Percentiles rank a stretch among this genome's conserved stretches.
Evolutionary conservation across 2,329 filamentous ascomycete genomes (phyloP).

Genomic region (Cylindrodendrum hubeiense): DNA sequence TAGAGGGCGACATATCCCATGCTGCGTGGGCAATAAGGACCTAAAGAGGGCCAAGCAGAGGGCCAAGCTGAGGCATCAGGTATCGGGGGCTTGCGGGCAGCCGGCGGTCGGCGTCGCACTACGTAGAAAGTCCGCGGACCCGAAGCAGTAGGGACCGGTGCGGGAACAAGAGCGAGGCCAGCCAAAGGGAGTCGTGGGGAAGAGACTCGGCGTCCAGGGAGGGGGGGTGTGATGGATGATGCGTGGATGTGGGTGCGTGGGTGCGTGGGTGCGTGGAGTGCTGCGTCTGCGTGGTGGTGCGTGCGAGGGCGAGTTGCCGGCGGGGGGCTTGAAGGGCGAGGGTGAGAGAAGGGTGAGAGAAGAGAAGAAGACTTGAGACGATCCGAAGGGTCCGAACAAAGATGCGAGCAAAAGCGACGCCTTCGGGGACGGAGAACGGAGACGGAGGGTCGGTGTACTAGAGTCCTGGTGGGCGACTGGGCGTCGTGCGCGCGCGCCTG

Average conservation of each 20-base stretch:
- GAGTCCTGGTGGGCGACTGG: too few relatives aligned
- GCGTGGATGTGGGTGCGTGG: not conserved
- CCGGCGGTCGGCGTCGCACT: slow-evolving; percentile 44
- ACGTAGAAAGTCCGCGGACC: slow-evolving; percentile 36
- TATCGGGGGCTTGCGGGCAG: slow-evolving; percentile 30
- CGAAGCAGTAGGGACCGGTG: slow-evolving; percentile 28
- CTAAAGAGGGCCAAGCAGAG: slow-evolving; percentile 37
- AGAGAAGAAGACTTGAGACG: not conserved
- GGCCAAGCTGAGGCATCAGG: slow-evolving; percentile 18
- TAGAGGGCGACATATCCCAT: slow-evolving; percentile 53
- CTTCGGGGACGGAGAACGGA: not conserved
- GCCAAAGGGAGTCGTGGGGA: slow-evolving; percentile 22
- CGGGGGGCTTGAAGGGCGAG: not conserved
- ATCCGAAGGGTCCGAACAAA: slow-evolving; percentile 3
- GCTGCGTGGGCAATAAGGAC: slow-evolving; percentile 42
- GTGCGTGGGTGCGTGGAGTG: not conserved
- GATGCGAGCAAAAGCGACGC: not conserved
- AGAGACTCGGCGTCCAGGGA: too few relatives aligned
- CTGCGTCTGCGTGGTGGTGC: not conserved
- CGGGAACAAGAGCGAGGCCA: slow-evolving; percentile 33
- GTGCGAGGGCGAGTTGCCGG: not conserved
- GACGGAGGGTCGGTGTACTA: not conserved
- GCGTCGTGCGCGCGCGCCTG: not conserved
- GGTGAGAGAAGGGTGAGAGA: not conserved
- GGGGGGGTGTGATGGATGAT: not conserved